Evolutionary conservation across 1,139 yeast genomes (phyloP).

Genomic region (Pichia norvegensis): DNA sequence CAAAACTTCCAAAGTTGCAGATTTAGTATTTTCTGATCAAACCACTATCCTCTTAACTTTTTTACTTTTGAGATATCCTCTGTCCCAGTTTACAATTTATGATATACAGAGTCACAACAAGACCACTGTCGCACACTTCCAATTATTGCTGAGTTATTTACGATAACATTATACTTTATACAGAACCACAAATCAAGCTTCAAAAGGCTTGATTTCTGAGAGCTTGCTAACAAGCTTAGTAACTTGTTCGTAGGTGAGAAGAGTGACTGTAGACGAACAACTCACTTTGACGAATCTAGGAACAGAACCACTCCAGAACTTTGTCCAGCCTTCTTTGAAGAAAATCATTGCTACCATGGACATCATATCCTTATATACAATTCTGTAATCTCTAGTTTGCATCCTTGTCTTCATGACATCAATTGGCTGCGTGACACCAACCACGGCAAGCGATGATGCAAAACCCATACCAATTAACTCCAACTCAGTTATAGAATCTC

Average conservation of each 20-base stretch:
- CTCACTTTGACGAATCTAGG: constrained; percentile 77
- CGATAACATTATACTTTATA: neutral
- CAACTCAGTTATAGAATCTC: constrained; percentile 26
- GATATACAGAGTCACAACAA: neutral
- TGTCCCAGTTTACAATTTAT: too few relatives aligned
- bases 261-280: constrained; percentile 72
- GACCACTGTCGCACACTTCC: neutral
- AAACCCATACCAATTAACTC: constrained; percentile 40
- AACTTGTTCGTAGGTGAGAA: constrained; percentile 57
- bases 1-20: too few relatives aligned
- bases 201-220: constrained; percentile 25
- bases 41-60: too few relatives aligned
- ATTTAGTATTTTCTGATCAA: too few relatives aligned
- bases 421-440: constrained; percentile 78
- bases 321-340: constrained; percentile 54
- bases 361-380: constrained; percentile 58
- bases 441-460: constrained; percentile 57
- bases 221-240: constrained; percentile 38
- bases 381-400: constrained; percentile 65
- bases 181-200: constrained; percentile 12
- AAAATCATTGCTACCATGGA: constrained; percentile 68
- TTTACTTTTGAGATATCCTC: too few relatives aligned
- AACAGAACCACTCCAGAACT: constrained; percentile 70
- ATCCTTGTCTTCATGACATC: constrained; percentile 86
- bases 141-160: too few relatives aligned